phyloP scores from a whole-genome alignment of 805 yeast species.

The Candida sonorensis region DNA sequence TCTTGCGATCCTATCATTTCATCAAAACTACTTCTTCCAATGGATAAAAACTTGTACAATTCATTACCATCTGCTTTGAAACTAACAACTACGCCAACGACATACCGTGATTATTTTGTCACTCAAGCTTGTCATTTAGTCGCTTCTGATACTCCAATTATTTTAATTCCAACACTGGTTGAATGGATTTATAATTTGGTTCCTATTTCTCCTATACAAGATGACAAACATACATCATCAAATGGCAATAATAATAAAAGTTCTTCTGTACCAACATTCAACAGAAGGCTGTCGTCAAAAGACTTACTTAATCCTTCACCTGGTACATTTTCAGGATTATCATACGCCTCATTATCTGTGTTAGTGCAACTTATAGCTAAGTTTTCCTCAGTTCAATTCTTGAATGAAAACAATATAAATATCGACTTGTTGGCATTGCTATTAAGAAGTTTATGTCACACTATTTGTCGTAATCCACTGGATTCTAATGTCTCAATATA shows the following conservation, averaged over 20 bases:
- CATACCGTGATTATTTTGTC: conserved; percentile 59
- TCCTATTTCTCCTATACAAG: conserved; percentile 30
- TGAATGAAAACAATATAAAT: conserved; percentile 36
- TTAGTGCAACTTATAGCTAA: conserved; percentile 37
- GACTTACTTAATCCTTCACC: conserved; percentile 7
- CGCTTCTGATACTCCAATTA: conserved; percentile 26
- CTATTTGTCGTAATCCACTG: conserved; percentile 41
- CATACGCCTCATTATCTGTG: conserved; percentile 42
- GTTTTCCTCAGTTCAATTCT: conserved; percentile 30
- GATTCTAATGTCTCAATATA: conserved; percentile 50
- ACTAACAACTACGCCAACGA: conserved; percentile 30
- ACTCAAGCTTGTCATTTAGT: conserved; percentile 44
- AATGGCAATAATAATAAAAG: no score
- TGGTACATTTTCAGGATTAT: conserved; percentile 29
- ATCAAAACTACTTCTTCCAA: conserved; percentile 36
- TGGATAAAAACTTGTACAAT: conserved; percentile 36
- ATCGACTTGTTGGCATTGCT: conserved; percentile 53
- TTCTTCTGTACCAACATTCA: conserved; percentile 8
- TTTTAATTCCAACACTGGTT: conserved; percentile 41
- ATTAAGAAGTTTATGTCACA: conserved; percentile 48
- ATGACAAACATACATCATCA: no score
- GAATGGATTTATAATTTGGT: conserved; percentile 59
- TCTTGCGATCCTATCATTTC: conserved; percentile 31
- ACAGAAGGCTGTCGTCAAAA: conserved; percentile 11
- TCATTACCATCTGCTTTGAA: conserved; percentile 49